These are phyloP conservation scores for Cystobasidiaceae sp. DNA, from an alignment of 1,284 basidiomycete species.

Conservation along the genomic window DNA sequence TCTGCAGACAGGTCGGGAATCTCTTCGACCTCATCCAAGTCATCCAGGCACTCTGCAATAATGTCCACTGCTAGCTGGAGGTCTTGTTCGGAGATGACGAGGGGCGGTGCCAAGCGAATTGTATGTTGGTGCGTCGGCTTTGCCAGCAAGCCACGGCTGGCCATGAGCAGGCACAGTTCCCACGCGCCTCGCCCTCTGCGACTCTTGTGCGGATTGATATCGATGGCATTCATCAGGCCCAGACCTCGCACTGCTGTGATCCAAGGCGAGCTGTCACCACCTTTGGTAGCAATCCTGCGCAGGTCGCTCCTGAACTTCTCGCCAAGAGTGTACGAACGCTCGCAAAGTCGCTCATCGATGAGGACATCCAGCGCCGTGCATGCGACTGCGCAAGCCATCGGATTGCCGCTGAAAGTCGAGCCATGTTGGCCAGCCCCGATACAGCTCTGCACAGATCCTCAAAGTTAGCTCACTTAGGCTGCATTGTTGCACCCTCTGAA, in stretches of 20 bases:
- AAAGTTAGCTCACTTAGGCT: background rate
- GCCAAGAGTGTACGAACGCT: slow-evolving; percentile 71
- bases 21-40: slow-evolving; percentile 68
- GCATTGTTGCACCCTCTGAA: background rate
- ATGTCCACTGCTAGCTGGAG: slow-evolving; percentile 67
- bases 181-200: slow-evolving; percentile 78
- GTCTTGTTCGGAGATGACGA: slow-evolving; percentile 85
- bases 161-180: slow-evolving; percentile 90
- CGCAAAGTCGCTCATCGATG: slow-evolving; percentile 72
- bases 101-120: slow-evolving; percentile 89
- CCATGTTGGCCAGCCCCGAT: background rate
- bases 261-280: slow-evolving; percentile 31
- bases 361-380: slow-evolving; percentile 85
- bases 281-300: slow-evolving; percentile 43
- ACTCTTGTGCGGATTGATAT: slow-evolving; percentile 68
- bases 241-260: slow-evolving; percentile 38
- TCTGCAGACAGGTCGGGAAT: background rate
- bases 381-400: slow-evolving; percentile 91
- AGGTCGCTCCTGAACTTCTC: slow-evolving; percentile 71
- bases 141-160: slow-evolving; percentile 80
- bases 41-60: slow-evolving; percentile 70
- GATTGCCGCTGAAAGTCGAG: slow-evolving; percentile 61
- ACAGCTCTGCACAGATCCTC: background rate
- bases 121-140: slow-evolving; percentile 96
- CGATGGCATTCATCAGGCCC: slow-evolving; percentile 78